Base-by-base conservation (phyloP, 306 rosid genomes). In the Potentilla sterilis region DNA sequence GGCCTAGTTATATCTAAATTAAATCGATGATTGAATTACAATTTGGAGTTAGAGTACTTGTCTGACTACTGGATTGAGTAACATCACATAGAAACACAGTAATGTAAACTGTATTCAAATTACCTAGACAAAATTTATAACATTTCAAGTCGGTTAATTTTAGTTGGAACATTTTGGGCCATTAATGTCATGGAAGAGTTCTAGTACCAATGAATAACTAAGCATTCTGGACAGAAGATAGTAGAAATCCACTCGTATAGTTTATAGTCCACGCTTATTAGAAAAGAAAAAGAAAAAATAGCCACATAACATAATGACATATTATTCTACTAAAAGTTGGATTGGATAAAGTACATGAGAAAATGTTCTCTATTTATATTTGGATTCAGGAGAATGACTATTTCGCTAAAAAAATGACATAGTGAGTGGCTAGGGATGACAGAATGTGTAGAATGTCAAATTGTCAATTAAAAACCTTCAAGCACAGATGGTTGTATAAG, bases 41-140 rank as follows among this genome's bases (percentile, higher is more conserved):
- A 58, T 51, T 18, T 72, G 40, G 18, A 9, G 18, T 14, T 42
- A 28, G 24, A 58, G 37, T 32, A 70, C 19, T 37, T 32, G 16
- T 18, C 75, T 11, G 2, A 52, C 63, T 13, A n/a, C n/a, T n/a
- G n/a, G n/a, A n/a, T n/a, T n/a, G n/a, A n/a, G n/a, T n/a, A n/a
- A n/a, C n/a, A n/a, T n/a, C n/a, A n/a, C 43, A 19, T 65, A 18
- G 15, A 67, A 41, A 67, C 49, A 67, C 51, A 67, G 51, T 67
- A 41, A 64, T 64, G 28, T 21, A 42, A 41, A 21, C 6, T 43
- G 46, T 67, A 67, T 42, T 42, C 52, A 67, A 67, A 24, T 21
- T 38, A 18, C 24, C 48, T 18, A 38, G 69, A 65, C 14, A 38
- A 37, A 38, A 7, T 28, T 7, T 42, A 21, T 9, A 24, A 41